Percentiles rank a stretch among this genome's conserved stretches.
phyloP scores from a whole-genome alignment of 345 rosid genomes.

The Reutealis trisperma region DNA sequence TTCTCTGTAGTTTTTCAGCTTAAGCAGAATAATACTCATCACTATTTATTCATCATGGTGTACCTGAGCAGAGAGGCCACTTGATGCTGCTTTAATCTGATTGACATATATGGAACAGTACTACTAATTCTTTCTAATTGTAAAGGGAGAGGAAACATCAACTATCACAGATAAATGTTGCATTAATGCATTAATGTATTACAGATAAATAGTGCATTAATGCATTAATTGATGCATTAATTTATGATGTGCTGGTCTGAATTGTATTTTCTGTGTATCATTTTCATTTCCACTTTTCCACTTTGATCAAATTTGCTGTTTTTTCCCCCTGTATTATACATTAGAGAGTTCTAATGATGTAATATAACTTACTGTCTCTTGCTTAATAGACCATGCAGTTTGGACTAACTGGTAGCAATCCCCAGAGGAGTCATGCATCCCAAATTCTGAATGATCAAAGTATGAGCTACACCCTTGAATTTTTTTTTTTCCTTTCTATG shows the following conservation, averaged over 20 bases:
- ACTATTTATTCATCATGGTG: background rate
- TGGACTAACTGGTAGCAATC: conserved; percentile 71
- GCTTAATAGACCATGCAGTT: conserved; percentile 46
- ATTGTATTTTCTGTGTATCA: background rate
- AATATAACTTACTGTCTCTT: conserved; percentile 9
- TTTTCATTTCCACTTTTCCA: background rate
- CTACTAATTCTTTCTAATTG: background rate
- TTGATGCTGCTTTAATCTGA: background rate
- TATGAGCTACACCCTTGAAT: conserved; percentile 33
- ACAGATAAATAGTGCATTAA: conserved; percentile 1
- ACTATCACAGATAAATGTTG: background rate
- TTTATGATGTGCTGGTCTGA: background rate
- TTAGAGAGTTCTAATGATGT: background rate
- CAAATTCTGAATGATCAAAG: conserved; percentile 80
- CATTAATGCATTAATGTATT: background rate
- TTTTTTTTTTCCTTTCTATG: background rate
- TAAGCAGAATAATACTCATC: no score
- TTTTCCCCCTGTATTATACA: background rate
- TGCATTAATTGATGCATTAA: background rate
- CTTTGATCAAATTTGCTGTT: background rate
- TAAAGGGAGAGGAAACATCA: background rate
- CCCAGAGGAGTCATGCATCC: conserved; percentile 71
- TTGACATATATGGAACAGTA: background rate
- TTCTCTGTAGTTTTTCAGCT: no score
- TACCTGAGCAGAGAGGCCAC: background rate